Conservation (phyloP, 805 yeast genomes). For the Debaryomyces prosopidis region DNA sequence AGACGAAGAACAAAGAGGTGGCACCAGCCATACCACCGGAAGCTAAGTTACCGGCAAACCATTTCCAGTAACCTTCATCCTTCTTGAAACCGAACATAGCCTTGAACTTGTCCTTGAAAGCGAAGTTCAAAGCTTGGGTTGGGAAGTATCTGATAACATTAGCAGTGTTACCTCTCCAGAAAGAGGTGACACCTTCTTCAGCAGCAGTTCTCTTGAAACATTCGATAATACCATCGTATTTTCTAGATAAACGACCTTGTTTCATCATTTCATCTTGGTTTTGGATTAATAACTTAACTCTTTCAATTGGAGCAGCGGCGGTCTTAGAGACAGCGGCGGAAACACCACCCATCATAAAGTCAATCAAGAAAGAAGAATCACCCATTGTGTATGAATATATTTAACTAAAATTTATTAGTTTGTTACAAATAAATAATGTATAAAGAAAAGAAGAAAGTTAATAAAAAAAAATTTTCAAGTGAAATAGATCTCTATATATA, state of each 20-base stretch:
- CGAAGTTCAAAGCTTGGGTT: conserved; percentile 97
- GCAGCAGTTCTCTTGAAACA: conserved; percentile 94
- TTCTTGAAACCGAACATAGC: conserved; percentile 95
- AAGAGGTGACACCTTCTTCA: conserved; percentile 87
- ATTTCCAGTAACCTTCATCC: conserved; percentile 86
- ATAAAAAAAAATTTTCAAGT: neutral
- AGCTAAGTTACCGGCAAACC: conserved; percentile 98
- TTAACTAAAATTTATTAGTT: conserved; percentile 1
- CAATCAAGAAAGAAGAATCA: conserved; percentile 29
- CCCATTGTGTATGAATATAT: conserved; percentile 16
- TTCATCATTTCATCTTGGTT: conserved; percentile 98
- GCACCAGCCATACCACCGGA: conserved; percentile 99
- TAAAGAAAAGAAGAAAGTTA: conserved; percentile 3
- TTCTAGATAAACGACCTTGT: conserved; percentile 89
- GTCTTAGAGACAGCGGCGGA: conserved; percentile 99
- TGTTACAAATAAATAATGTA: neutral
- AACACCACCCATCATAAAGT: conserved; percentile 96
- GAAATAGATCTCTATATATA: conserved; percentile 1
- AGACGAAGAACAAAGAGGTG: conserved; percentile 86
- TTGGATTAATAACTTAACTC: conserved; percentile 95
- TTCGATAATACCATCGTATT: conserved; percentile 87
- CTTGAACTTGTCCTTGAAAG: conserved; percentile 97
- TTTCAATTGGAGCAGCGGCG: conserved; percentile 96
- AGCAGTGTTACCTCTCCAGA: conserved; percentile 99
- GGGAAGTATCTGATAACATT: conserved; percentile 99